These are phyloP conservation scores for Candolleomyces aberdarensis DNA, from an alignment of 768 basidiomycete species.

Conservation along the genomic window DNA sequence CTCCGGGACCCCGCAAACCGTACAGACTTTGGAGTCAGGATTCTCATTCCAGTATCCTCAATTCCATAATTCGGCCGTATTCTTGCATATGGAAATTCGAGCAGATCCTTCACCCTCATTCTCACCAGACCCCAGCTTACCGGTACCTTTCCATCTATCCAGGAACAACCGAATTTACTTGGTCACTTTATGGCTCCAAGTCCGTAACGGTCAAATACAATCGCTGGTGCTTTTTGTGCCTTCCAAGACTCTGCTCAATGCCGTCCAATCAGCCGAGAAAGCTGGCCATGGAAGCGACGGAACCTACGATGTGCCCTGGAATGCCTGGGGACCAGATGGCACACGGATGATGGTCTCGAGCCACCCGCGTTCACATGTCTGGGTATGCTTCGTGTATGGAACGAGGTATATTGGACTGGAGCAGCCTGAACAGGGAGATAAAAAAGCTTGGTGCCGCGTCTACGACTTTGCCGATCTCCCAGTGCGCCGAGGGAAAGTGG, in stretches of 20 bases:
- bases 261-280: constrained; percentile 9
- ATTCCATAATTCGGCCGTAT: constrained; percentile 22
- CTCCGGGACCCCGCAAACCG: neutral
- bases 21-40: constrained; percentile 1
- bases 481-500: constrained; percentile 14
- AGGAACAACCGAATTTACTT: constrained; percentile 42
- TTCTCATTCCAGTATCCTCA: constrained; percentile 42
- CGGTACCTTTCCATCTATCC: constrained; percentile 47
- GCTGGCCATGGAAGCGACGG: constrained; percentile 6
- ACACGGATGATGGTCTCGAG: constrained; percentile 39
- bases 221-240: constrained; percentile 43
- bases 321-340: constrained; percentile 47
- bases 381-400: constrained; percentile 61
- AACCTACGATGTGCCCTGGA: constrained; percentile 35
- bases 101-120: constrained; percentile 53
- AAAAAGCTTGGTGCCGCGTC: constrained; percentile 25
- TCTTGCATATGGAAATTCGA: constrained; percentile 40
- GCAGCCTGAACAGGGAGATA: constrained; percentile 7
- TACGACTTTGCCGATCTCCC: constrained; percentile 53
- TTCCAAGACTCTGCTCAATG: constrained; percentile 32
- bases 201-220: constrained; percentile 18
- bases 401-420: constrained; percentile 36
- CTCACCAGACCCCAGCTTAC: constrained; percentile 28
- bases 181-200: constrained; percentile 39
- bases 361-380: constrained; percentile 35